Evolutionary conservation across 1,284 basidiomycete genomes (phyloP), one percentile per base, ranked within the genome.

Genomic region (Ustilago nuda): DNA sequence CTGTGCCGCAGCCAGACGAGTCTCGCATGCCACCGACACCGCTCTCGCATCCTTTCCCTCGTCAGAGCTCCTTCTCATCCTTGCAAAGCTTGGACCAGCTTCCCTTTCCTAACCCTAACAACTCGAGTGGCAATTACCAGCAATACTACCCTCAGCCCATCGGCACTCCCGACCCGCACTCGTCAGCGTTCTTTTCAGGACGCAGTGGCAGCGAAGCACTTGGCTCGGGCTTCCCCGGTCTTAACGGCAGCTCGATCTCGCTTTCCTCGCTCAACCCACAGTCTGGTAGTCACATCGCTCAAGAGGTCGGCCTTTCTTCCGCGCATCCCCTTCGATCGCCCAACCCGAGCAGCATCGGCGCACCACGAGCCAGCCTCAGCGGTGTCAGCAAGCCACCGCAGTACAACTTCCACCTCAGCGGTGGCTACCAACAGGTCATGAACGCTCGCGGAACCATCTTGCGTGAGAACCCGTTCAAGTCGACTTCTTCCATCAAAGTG

Each of bases 401-500:
- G 45, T 87, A 82, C 78, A 95, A 94, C 86, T 95, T 97, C 84
- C 91, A 94, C 86, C 89, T 98, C 76, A 93, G 92, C 68, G 95
- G 95, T 54, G 90, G 91, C 32, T 95, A 95, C 87, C 93, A 93
- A 84, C 93, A 95, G 86, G 96, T 98, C 78, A 93, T 97, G 91
- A 89, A 91, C 62, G 92, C 95, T 55, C 90, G 94, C 57, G 94
- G 94, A 19, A 91, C 92, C 88, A 91, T 98, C 68, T 87, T 97
- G 70, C 93, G 95, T 78, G 93, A 95, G 80, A 92, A 92, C 81
- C 95, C 95, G 4, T 90, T 94, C 79, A 91, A 92, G 88, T 92
- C 92, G 76, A 92, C 92, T 65, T 90, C 92, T 35, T 89, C 91
- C 61, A 93, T 98, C 88, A 94, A 93, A 85, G 93, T 97, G 39